Percentiles rank a stretch among this genome's conserved stretches.
phyloP scores from a whole-genome alignment of 2,329 filamentous ascomycete genomes.

The Harringtonia lauricola region DNA sequence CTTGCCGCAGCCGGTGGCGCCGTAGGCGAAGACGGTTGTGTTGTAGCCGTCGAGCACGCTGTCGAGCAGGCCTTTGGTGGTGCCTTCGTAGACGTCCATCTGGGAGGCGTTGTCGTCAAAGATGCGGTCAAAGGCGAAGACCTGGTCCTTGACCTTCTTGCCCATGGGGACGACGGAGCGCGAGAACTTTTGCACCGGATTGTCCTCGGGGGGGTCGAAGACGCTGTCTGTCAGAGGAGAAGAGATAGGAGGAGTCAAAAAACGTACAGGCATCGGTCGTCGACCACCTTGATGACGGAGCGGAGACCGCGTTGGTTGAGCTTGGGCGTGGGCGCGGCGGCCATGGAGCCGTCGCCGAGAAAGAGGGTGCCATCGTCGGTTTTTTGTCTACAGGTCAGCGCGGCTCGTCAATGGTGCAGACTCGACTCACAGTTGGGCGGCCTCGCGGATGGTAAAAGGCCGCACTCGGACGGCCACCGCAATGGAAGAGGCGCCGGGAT shows the following conservation, averaged over 20 bases:
- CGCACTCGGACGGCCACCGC: constrained; percentile 58
- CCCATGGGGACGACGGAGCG: constrained; percentile 69
- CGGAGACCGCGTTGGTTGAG: constrained; percentile 77
- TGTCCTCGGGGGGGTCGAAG: constrained; percentile 95
- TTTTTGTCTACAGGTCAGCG: constrained; percentile 20
- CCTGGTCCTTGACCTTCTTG: constrained; percentile 93
- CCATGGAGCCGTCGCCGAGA: constrained; percentile 91
- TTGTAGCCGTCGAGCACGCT: constrained; percentile 97
- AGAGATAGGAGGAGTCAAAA: background rate
- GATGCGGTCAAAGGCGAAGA: constrained; percentile 91
- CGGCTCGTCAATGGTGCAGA: background rate
- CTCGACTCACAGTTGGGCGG: constrained; percentile 78
- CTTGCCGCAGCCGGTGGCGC: constrained; percentile 95
- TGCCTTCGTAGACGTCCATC: constrained; percentile 88
- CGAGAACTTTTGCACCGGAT: constrained; percentile 77
- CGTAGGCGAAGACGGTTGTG: constrained; percentile 96
- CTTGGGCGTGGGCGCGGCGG: constrained; percentile 75
- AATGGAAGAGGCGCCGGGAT: constrained; percentile 46
- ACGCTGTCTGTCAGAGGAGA: constrained; percentile 44
- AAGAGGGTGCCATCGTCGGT: constrained; percentile 82
- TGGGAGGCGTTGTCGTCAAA: constrained; percentile 94
- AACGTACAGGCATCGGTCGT: constrained; percentile 90
- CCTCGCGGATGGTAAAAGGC: constrained; percentile 78
- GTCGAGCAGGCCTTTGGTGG: constrained; percentile 80
- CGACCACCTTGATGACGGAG: constrained; percentile 89